These are phyloP conservation scores for Penicillium sp. DNA, from an alignment of 2,329 filamentous ascomycete genomes.

Conservation along the genomic window DNA sequence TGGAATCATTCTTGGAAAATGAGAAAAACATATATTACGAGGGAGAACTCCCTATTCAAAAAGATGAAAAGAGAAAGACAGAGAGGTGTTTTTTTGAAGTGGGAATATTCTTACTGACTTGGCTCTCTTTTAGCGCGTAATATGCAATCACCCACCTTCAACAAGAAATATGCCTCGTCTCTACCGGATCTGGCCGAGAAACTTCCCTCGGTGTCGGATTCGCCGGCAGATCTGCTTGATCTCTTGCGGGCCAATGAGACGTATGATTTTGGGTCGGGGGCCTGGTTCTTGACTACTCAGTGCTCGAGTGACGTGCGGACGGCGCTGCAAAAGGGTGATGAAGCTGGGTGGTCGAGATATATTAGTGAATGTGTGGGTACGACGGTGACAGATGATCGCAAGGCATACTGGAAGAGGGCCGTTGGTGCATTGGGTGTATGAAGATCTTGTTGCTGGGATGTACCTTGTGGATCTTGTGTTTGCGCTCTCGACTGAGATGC, in stretches of 20 bases:
- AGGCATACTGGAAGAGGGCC: slow-evolving; percentile 47
- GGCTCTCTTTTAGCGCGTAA: slow-evolving; percentile 44
- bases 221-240: slow-evolving; percentile 42
- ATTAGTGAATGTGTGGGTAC: slow-evolving; percentile 51
- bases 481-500: too few relatives aligned
- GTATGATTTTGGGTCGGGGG: slow-evolving; percentile 53
- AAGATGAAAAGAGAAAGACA: too few relatives aligned
- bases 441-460: too few relatives aligned
- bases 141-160: slow-evolving; percentile 56
- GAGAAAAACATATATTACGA: too few relatives aligned
- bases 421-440: slow-evolving; percentile 34
- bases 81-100: too few relatives aligned
- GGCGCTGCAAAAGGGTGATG: slow-evolving; percentile 42
- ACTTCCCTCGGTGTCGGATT: slow-evolving; percentile 28
- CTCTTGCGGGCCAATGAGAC: slow-evolving; percentile 45
- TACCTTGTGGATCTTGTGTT: too few relatives aligned
- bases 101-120: too few relatives aligned
- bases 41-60: too few relatives aligned
- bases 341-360: slow-evolving; percentile 50
- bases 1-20: not conserved
- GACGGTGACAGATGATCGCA: slow-evolving; percentile 41
- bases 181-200: slow-evolving; percentile 40
- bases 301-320: slow-evolving; percentile 43
- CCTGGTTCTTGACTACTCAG: slow-evolving; percentile 56
- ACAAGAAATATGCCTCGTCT: slow-evolving; percentile 49